phyloP scores from a whole-genome alignment of 23 red algal species.

The Gracilaria vermiculophylla region DNA sequence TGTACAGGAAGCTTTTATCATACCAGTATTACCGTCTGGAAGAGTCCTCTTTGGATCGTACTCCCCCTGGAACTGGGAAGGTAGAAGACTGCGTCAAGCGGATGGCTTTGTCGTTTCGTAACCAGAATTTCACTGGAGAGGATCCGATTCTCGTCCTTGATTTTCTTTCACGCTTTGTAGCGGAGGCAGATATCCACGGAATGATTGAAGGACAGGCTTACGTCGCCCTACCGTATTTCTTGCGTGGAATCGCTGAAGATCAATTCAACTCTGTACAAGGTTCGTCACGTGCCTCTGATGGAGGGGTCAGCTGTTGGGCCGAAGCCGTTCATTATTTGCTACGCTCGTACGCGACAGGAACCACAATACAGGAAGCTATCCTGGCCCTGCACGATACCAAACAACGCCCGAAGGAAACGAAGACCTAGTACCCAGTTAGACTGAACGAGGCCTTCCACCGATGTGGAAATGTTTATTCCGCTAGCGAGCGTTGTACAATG shows the following conservation, averaged over 20 bases:
- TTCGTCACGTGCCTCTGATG: neutral
- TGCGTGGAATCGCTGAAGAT: neutral
- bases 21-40: conserved; percentile 9
- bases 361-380: neutral
- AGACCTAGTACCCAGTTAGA: neutral
- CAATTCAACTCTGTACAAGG: neutral
- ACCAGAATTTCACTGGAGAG: conserved; percentile 4
- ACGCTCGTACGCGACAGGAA: conserved; percentile 4
- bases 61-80: neutral
- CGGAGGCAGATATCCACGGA: neutral
- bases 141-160: neutral
- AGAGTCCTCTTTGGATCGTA: neutral
- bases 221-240: neutral
- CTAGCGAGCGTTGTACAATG: neutral
- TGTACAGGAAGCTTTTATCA: neutral
- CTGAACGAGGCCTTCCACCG: neutral
- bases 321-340: conserved; percentile 28
- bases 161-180: neutral
- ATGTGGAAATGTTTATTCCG: conserved; percentile 15
- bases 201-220: conserved; percentile 10
- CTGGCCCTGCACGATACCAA: neutral
- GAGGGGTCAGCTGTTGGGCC: neutral
- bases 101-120: neutral
- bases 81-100: neutral
- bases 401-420: neutral